Conservation (phyloP, 2,329 filamentous ascomycete genomes). For the Fusarium liriodendri region DNA sequence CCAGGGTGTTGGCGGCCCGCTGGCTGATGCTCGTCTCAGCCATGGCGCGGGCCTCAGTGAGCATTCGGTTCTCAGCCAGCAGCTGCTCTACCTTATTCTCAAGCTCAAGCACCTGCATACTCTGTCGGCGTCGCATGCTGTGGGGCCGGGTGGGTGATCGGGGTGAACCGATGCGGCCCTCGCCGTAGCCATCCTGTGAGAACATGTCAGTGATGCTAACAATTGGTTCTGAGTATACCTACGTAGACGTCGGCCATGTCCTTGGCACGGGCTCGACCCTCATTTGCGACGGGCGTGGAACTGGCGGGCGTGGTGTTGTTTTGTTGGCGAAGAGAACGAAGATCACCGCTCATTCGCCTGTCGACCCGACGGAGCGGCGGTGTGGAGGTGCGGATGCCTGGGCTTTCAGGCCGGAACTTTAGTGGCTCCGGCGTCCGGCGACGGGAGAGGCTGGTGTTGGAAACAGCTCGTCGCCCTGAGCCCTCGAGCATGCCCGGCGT, state of each 20-base stretch:
- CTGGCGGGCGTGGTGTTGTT: constrained; percentile 45
- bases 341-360: constrained; percentile 78
- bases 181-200: constrained; percentile 88
- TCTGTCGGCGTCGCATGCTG: constrained; percentile 96
- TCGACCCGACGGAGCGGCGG: constrained; percentile 79
- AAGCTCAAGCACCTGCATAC: constrained; percentile 95
- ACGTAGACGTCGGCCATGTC: constrained; percentile 96
- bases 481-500: constrained; percentile 37
- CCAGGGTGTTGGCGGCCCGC: constrained; percentile 75
- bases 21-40: constrained; percentile 76
- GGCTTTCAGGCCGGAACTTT: constrained; percentile 71
- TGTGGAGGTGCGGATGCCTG: constrained; percentile 65
- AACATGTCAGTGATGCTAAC: neutral
- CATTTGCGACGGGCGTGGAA: constrained; percentile 80
- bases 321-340: constrained; percentile 58
- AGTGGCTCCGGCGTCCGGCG: constrained; percentile 65
- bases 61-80: constrained; percentile 82
- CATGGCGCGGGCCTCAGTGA: constrained; percentile 77
- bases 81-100: constrained; percentile 88
- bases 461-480: constrained; percentile 56
- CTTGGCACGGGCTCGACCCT: constrained; percentile 84
- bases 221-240: constrained; percentile 60
- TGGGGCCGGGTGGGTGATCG: constrained; percentile 93
- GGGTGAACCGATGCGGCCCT: constrained; percentile 86
- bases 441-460: constrained; percentile 66